These are phyloP conservation scores for Petunia hybrid DNA, from an alignment of 305 asterid species.

Conservation along the genomic window DNA sequence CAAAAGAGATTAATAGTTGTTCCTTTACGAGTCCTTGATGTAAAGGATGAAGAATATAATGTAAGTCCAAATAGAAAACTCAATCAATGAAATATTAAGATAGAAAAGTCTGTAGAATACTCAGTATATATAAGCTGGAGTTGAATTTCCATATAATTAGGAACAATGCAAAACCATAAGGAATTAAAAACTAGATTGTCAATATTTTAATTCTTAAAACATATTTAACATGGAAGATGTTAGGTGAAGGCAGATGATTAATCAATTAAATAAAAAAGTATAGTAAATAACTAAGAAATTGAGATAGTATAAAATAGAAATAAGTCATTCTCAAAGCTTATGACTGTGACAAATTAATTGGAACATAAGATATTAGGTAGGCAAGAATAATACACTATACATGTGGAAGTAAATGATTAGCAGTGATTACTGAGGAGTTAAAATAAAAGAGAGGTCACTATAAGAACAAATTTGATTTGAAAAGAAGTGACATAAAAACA, in stretches of 20 bases:
- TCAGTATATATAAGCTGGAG: not conserved
- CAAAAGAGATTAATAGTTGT: not conserved
- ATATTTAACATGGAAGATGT: constrained; percentile 12
- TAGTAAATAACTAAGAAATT: not conserved
- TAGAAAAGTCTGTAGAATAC: not conserved
- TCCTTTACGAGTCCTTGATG: not conserved
- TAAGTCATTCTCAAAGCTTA: constrained; percentile 14
- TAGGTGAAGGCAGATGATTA: not conserved
- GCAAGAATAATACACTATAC: not conserved
- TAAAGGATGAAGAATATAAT: not conserved
- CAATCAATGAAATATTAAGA: not conserved
- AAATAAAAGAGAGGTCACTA: not conserved
- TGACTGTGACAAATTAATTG: constrained; percentile 11
- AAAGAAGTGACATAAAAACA: constrained; percentile 29
- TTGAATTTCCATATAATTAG: not conserved
- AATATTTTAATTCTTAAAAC: not conserved
- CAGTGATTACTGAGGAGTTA: not conserved
- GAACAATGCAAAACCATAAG: not conserved
- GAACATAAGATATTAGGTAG: constrained; percentile 9
- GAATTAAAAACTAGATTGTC: not conserved
- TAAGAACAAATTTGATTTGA: constrained; percentile 17
- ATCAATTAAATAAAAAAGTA: not conserved
- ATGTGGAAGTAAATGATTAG: constrained; percentile 29
- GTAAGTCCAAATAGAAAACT: not conserved
- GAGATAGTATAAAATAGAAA: constrained; percentile 2